These are phyloP conservation scores for Penicillium sp. DNA, from an alignment of 2,329 filamentous ascomycete species.

Conservation along the genomic window DNA sequence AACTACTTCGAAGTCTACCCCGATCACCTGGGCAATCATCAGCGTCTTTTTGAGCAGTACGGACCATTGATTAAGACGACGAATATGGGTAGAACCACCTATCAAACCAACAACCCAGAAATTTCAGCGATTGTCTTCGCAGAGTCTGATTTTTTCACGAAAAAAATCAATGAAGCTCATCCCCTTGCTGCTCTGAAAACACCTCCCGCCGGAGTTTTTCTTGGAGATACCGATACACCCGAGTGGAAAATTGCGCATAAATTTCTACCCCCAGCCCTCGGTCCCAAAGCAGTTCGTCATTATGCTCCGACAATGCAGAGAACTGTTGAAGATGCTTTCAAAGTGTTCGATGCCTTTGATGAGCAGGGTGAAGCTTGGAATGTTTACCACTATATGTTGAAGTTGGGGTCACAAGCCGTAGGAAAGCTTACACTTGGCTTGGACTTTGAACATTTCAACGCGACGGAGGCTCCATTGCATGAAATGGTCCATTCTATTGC, in stretches of 20 bases:
- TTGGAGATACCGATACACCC: slow-evolving; percentile 36
- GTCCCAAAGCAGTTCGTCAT: slow-evolving; percentile 25
- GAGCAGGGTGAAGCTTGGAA: slow-evolving; percentile 50
- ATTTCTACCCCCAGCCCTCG: slow-evolving; percentile 44
- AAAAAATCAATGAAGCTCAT: slow-evolving; percentile 49
- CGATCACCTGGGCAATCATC: slow-evolving; percentile 62
- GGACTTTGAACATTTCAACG: slow-evolving; percentile 51
- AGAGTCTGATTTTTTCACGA: slow-evolving; percentile 60
- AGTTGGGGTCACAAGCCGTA: slow-evolving; percentile 50
- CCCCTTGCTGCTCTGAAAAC: slow-evolving; percentile 35
- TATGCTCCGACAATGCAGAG: slow-evolving; percentile 64
- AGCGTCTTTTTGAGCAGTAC: slow-evolving; percentile 58
- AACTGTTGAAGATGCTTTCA: slow-evolving; percentile 56
- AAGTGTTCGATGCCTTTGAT: slow-evolving; percentile 55
- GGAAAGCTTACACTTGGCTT: slow-evolving; percentile 51
- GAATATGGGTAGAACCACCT: slow-evolving; percentile 56
- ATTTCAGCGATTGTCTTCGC: slow-evolving; percentile 52
- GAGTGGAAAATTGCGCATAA: slow-evolving; percentile 58
- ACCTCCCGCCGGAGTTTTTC: slow-evolving; percentile 34
- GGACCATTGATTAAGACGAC: slow-evolving; percentile 58
- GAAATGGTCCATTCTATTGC: slow-evolving; percentile 58
- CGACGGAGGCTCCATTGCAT: slow-evolving; percentile 53
- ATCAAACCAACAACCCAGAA: slow-evolving; percentile 57
- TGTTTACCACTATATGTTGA: slow-evolving; percentile 56
- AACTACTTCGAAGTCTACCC: slow-evolving; percentile 61